Conservation (phyloP, 495 filamentous ascomycete genomes). For the Tuber aestivum region DNA sequence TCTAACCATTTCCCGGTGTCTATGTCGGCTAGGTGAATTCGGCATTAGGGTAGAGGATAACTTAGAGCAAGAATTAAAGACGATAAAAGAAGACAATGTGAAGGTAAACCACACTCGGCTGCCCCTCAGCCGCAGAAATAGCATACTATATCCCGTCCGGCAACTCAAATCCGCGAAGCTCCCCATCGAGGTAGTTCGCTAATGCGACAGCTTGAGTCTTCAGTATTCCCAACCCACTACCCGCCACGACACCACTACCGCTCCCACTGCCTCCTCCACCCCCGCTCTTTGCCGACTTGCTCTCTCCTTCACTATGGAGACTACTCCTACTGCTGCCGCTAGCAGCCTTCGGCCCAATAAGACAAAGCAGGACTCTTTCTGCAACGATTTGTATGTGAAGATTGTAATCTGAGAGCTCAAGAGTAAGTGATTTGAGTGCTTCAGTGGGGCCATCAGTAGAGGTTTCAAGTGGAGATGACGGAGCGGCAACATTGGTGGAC, state of each 20-base stretch:
- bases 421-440: constrained; percentile 40
- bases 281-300: constrained; percentile 1
- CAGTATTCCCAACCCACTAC: constrained; percentile 37
- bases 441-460: neutral
- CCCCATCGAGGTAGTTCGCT: constrained; percentile 41
- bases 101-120: neutral
- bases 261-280: constrained; percentile 21
- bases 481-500: neutral
- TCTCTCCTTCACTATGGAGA: constrained; percentile 30
- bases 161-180: constrained; percentile 42
- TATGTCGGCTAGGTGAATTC: neutral
- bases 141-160: constrained; percentile 38
- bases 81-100: neutral
- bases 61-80: neutral
- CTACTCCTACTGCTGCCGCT: constrained; percentile 26
- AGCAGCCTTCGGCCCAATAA: constrained; percentile 40
- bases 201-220: constrained; percentile 43
- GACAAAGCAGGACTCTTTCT: constrained; percentile 39
- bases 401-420: constrained; percentile 42
- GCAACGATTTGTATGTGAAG: constrained; percentile 42
- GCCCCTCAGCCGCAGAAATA: neutral
- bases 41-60: neutral
- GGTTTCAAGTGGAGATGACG: neutral
- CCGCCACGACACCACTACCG: neutral
- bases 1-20: neutral